Base-by-base conservation (phyloP, 108 stramenopile species). In the Conticribra weissflogii region DNA sequence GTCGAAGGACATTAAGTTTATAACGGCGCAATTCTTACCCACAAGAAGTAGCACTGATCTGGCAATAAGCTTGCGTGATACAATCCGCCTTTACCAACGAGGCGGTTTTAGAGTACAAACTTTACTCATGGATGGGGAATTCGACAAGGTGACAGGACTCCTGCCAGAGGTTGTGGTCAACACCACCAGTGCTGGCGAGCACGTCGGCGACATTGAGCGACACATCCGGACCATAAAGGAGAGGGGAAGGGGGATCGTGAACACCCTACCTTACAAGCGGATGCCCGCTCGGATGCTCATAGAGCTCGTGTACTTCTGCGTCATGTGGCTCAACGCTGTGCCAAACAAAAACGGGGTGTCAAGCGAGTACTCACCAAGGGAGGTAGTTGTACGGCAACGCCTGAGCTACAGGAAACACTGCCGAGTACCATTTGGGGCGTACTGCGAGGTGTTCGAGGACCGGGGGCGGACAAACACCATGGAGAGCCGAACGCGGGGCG, bases 341-440 rank as follows among this genome's bases (percentile, higher is more conserved):
- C n/a, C n/a, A n/a, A n/a, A n/a, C n/a, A n/a, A n/a, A n/a, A 9
- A 50, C 18, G 68, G 80, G 0, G 44, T 68, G 2, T 70, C 71
- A 3, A 33, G 34, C 30, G 49, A 14, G 0, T 22, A 34, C 17
- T 66, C 63, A 36, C 78, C 74, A n/a, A 3, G 63, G 15, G 59
- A 58, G 65, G 31, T 76, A 0, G 29, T 54, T 1, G 60, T 56
- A 3, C 3, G 23, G 0, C 28, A 44, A 15, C 22, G 58, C 5
- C 18, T 68, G 27, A 60, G 75, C 19, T 54, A 36, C 16, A 51
- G 4, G 1, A 56, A n/a, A n/a, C n/a, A n/a, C n/a, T n/a, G n/a
- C n/a, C n/a, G n/a, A n/a, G n/a, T n/a, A n/a, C n/a, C n/a, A 25
- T 85, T 75, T 30, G 84, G 78, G 16, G 17, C 50, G 23, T 86